Evolutionary conservation across 352 stramenopile genomes (phyloP).

Genomic region (Pythium utonaiense): DNA sequence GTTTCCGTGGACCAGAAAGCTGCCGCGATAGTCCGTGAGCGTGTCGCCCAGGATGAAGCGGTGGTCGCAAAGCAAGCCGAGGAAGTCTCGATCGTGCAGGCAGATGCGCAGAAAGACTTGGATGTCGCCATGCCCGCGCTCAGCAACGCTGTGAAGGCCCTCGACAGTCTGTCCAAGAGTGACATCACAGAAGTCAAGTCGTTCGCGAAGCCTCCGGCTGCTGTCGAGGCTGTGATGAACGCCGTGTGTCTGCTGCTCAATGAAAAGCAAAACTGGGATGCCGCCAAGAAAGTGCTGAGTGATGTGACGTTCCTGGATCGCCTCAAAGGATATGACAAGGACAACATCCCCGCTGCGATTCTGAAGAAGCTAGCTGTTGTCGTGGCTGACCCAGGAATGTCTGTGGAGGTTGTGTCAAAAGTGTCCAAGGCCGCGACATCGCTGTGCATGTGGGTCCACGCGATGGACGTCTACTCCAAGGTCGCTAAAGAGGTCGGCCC

Average conservation of each 20-base stretch:
- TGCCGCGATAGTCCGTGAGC: constrained; percentile 81
- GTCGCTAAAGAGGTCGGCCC: constrained; percentile 93
- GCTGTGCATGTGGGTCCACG: constrained; percentile 93
- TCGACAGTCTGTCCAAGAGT: constrained; percentile 90
- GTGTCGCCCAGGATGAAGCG: constrained; percentile 90
- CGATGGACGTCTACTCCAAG: constrained; percentile 94
- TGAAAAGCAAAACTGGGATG: constrained; percentile 91
- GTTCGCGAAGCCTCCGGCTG: constrained; percentile 90
- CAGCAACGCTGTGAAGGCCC: constrained; percentile 84
- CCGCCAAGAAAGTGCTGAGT: constrained; percentile 88
- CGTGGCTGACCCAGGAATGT: constrained; percentile 81
- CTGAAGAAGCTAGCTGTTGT: constrained; percentile 90
- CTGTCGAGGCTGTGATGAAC: constrained; percentile 93
- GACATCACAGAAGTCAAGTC: constrained; percentile 95
- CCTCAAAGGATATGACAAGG: constrained; percentile 92
- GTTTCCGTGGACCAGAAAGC: constrained; percentile 93
- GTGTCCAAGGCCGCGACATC: constrained; percentile 90
- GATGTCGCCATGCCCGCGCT: constrained; percentile 92
- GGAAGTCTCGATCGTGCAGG: constrained; percentile 89
- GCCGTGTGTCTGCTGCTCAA: constrained; percentile 92
- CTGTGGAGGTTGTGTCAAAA: constrained; percentile 89
- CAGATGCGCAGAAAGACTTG: constrained; percentile 91
- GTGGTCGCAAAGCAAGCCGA: constrained; percentile 88
- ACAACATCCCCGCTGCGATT: constrained; percentile 88
- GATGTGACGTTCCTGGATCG: constrained; percentile 89